Percentiles rank a stretch among this genome's conserved stretches.
These are phyloP conservation scores for Eutypella sp. DNA, from an alignment of 2,329 filamentous ascomycete genomes.

Conservation along the genomic window DNA sequence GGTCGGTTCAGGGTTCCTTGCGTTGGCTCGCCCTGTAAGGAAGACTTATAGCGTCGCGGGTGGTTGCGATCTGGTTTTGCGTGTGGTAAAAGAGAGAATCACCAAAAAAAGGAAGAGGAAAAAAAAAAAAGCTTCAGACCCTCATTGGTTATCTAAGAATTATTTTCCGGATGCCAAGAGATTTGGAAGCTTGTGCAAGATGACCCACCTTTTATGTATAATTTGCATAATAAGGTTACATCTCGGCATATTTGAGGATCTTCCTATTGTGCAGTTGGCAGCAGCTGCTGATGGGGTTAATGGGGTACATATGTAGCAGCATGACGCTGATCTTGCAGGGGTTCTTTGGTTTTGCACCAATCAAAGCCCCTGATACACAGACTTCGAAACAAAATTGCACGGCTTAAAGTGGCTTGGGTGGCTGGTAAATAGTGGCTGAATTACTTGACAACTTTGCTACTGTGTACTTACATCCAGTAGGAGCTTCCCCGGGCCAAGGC, in stretches of 20 bases:
- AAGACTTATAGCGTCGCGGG: constrained; percentile 8
- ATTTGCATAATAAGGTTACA: constrained; percentile 1
- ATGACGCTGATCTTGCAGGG: no score
- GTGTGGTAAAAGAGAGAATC: constrained; percentile 1
- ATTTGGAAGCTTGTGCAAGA: constrained; percentile 1
- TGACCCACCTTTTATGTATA: constrained; percentile 13
- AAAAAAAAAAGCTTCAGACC: background rate
- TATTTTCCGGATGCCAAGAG: constrained; percentile 2
- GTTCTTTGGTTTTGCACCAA: constrained; percentile 12
- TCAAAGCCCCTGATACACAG: constrained; percentile 7
- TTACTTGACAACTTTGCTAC: no score
- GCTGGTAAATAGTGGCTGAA: no score
- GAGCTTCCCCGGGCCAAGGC: no score
- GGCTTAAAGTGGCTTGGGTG: no score
- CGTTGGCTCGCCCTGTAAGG: constrained; percentile 52
- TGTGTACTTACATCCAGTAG: no score
- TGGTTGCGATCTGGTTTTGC: constrained; percentile 5
- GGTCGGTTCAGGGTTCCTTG: constrained; percentile 52
- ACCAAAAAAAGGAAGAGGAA: background rate
- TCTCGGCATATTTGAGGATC: background rate
- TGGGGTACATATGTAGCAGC: no score
- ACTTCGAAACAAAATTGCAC: no score
- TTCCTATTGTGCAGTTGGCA: no score
- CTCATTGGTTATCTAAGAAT: constrained; percentile 1
- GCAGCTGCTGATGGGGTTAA: no score